Base-by-base conservation (phyloP, 805 yeast species). In the Saccharomycopsis fibuligera region DNA sequence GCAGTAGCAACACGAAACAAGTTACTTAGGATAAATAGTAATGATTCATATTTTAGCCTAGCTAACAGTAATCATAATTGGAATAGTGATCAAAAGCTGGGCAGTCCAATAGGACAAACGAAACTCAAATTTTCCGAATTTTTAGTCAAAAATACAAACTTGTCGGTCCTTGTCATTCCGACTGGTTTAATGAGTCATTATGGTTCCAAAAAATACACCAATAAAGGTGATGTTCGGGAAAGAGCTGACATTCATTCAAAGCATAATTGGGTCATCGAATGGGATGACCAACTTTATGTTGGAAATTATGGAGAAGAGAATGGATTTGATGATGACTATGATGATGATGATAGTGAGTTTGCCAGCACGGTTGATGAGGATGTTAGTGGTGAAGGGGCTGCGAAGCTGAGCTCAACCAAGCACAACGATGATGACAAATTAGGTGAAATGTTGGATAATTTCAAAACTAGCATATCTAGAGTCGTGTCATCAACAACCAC, bases 101-200 rank as follows among this genome's bases (percentile, higher is more conserved):
- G n/a, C n/a, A n/a, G n/a, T n/a, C n/a, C n/a, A n/a, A n/a, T n/a
- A n/a, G n/a, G n/a, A n/a, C n/a, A n/a, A n/a, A 37, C 24, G 30
- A 37, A 36, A 21, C 10, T 53, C 9, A 50, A 45, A 33, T 23
- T 53, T 3, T 27, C 45, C 6, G 46, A 45, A 24, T 53, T 50
- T 44, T 23, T 53, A 10, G 41, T 47, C 5, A 44, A 30, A 23
- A 44, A 29, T 5, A 47, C 54, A 9, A 46, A 41, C 14, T 21
- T 50, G 40, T 35, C 38, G 2, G 52, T 53, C 19, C 41, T 53
- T 17, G 39, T 51, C 14, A 38, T 51, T 29, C 55, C 52, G 5
- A 36, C 23, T 19, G 29, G 30, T 19, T 27, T 17, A 14, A 31
- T 36, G 44, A 45, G 17, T n/a, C 35, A 37, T 35, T 14, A 14